phyloP scores from a whole-genome alignment of 108 stramenopile genomes.

The Skeletonema tropicum region DNA sequence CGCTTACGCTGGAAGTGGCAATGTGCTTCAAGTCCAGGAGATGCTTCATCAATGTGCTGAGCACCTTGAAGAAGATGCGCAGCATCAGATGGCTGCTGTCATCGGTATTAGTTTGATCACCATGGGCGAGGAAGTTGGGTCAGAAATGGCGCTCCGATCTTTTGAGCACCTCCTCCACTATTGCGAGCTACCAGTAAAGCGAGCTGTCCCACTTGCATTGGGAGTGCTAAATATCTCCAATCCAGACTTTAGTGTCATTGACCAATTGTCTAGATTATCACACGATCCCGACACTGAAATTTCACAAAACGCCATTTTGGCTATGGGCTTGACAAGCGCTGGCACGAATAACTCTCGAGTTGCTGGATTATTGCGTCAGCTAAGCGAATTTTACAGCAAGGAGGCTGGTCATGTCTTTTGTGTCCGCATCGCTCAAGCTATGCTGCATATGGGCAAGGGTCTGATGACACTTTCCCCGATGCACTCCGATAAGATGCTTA shows the following conservation, averaged over 20 bases:
- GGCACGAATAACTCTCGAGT: slow-evolving; percentile 99
- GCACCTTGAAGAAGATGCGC: slow-evolving; percentile 93
- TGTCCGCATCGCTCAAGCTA: slow-evolving; percentile 98
- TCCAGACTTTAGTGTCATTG: slow-evolving; percentile 97
- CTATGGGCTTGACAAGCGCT: slow-evolving; percentile 95
- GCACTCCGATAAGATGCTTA: slow-evolving; percentile 96
- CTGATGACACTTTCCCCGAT: slow-evolving; percentile 94
- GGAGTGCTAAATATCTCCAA: slow-evolving; percentile 93
- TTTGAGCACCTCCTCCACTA: slow-evolving; percentile 99
- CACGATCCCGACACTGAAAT: slow-evolving; percentile 97
- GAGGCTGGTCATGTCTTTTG: slow-evolving; percentile 97
- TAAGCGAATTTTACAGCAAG: slow-evolving; percentile 97
- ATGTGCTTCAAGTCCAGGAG: slow-evolving; percentile 96
- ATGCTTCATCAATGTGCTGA: slow-evolving; percentile 99
- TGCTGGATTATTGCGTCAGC: slow-evolving; percentile 95
- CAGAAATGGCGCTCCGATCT: slow-evolving; percentile 96
- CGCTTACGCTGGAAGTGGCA: slow-evolving; percentile 98
- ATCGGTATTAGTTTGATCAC: slow-evolving; percentile 96
- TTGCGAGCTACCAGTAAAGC: slow-evolving; percentile 96
- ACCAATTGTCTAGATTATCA: slow-evolving; percentile 95
- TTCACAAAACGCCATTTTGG: slow-evolving; percentile 95
- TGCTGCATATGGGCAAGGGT: slow-evolving; percentile 99
- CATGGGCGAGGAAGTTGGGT: slow-evolving; percentile 97
- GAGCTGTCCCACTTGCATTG: slow-evolving; percentile 96
- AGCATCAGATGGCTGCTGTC: slow-evolving; percentile 95